Percentiles rank a stretch among this genome's conserved stretches.
These are phyloP conservation scores for Pulveroboletus ravenelii DNA, from an alignment of 768 basidiomycete species.

Conservation along the genomic window DNA sequence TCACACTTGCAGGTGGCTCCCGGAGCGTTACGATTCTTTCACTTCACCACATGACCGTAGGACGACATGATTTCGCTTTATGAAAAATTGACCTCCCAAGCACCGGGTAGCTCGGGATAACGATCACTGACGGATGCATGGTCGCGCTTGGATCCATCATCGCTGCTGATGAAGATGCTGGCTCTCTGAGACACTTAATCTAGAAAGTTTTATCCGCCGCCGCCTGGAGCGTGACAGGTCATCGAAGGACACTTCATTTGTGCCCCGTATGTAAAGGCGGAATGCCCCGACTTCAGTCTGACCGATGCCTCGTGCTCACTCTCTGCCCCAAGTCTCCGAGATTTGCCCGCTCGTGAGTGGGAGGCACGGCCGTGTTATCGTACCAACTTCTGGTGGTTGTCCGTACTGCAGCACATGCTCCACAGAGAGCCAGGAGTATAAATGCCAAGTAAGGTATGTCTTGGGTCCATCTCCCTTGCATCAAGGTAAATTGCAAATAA, in stretches of 20 bases:
- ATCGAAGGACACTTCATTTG: not conserved
- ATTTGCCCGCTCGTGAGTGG: not conserved
- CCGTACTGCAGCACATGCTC: not conserved
- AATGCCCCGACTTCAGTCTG: too few species aligned
- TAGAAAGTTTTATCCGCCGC: not conserved
- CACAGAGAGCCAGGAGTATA: conserved; percentile 13
- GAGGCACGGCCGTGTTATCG: not conserved
- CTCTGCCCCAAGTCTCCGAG: conserved; percentile 5
- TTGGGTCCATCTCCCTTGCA: not conserved
- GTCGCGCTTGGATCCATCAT: too few species aligned
- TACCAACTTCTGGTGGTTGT: not conserved
- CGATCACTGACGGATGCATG: too few species aligned
- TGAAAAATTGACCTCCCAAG: too few species aligned
- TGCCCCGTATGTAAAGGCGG: too few species aligned
- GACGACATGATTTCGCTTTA: too few species aligned
- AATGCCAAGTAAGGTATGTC: conserved; percentile 3
- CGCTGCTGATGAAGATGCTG: not conserved
- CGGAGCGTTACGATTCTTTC: not conserved
- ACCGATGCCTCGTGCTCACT: not conserved
- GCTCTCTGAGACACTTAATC: not conserved
- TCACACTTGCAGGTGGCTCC: not conserved
- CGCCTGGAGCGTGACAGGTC: conserved; percentile 1
- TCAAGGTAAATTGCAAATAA: too few species aligned
- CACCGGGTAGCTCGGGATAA: too few species aligned
- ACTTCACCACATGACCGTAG: not conserved